Evolutionary conservation across 768 basidiomycete species (phyloP), one percentile per base, ranked within the genome.

Genomic region (Naganishia onofrii): DNA sequence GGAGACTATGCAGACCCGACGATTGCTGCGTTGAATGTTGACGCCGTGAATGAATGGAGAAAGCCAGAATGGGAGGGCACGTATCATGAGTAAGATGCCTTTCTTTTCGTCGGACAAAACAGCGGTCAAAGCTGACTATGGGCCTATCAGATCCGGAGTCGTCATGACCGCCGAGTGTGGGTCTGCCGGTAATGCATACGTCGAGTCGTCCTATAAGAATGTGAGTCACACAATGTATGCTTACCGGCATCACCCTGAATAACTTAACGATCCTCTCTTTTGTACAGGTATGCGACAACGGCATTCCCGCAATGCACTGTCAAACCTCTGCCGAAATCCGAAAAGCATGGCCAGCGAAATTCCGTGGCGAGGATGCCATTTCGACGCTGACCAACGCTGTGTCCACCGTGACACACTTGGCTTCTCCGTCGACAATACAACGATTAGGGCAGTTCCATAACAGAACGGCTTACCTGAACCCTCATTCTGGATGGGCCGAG

Each of bases 401-500:
- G n/a, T 63, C 60, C 17, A 15, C 60, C 3, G 60, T 63, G 13
- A 42, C 38, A 10, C 60, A 34, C 13, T 46, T 38, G 44, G 55
- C 17, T 65, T 72, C 72, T n/a, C 68, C 36, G 29, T 42, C n/a
- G 53, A 66, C 64, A 28, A 31, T 58, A 17, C 48, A 48, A 9
- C 69, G 44, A 34, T 23, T 71, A 6, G 78, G 78, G 7, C 23
- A 60, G 1, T 79, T 81, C 51, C 74, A 74, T n/a, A 72, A 71
- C 0, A 72, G 76, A 51, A 52, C 28, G 21, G 91, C 89, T 0
- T 94, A 90, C 76, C 73, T 89, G 54, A 95, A 93, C 75, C 82
- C 82, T 9, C 88, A 90, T 44, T 87, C 89, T 0, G 93, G 93
- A 17, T 97, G 93, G 93, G 91, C 87, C 2, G 84, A 89, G 75